Conservation (phyloP, 345 rosid species). For the Fremontodendron californicum region DNA sequence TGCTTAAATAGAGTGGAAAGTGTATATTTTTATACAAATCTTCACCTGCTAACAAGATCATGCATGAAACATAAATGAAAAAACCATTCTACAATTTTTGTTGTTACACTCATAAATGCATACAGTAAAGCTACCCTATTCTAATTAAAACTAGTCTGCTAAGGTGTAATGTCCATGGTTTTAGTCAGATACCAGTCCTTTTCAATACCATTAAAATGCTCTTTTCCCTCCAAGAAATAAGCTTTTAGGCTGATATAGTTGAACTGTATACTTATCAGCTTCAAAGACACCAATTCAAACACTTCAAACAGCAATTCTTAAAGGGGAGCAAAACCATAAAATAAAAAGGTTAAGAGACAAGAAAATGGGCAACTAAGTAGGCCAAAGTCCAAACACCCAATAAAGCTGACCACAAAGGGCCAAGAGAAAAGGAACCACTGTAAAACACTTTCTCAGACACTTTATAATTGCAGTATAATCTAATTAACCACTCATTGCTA, state of each 20-base stretch:
- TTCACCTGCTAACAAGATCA: not conserved
- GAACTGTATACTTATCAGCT: not conserved
- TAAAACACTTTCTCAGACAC: not conserved
- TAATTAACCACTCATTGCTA: not conserved
- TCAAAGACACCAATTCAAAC: not conserved
- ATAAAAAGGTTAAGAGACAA: not conserved
- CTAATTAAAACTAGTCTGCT: not conserved
- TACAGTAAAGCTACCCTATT: not conserved
- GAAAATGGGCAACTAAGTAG: not conserved
- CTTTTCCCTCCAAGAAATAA: not conserved
- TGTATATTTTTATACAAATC: not conserved
- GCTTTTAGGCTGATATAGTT: not conserved
- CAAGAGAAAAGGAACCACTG: not conserved
- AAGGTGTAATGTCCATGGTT: not conserved
- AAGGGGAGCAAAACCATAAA: not conserved
- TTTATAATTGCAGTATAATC: not conserved
- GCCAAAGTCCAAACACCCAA: not conserved
- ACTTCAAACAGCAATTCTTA: not conserved
- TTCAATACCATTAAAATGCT: not conserved
- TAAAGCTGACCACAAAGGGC: not conserved
- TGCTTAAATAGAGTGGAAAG: not conserved
- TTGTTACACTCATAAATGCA: not conserved
- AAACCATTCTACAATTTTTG: not conserved
- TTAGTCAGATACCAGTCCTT: not conserved
- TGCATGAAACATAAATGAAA: not conserved